Evolutionary conservation across 2,329 filamentous ascomycete genomes (phyloP).

Genomic region (Pleurostoma richardsiae): DNA sequence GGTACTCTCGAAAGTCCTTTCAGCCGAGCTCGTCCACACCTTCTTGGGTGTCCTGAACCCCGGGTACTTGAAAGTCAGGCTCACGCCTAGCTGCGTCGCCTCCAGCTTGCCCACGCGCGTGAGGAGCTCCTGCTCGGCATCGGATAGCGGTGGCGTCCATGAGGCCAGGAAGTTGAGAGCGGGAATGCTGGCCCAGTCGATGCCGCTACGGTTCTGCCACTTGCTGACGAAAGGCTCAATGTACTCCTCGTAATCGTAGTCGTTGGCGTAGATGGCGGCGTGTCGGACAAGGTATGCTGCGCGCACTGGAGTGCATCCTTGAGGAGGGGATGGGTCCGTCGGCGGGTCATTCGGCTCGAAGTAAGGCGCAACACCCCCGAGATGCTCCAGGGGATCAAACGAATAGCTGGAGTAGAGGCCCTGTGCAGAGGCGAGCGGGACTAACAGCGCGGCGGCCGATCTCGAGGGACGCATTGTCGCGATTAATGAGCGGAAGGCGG

Average conservation of each 20-base stretch:
- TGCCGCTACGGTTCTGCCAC: constrained; percentile 47
- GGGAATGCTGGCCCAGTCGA: constrained; percentile 52
- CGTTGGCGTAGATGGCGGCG: constrained; percentile 55
- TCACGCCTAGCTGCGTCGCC: constrained; percentile 52
- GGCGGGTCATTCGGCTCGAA: constrained; percentile 49
- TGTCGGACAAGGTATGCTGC: constrained; percentile 55
- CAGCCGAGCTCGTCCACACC: constrained; percentile 59
- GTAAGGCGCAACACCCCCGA: constrained; percentile 52
- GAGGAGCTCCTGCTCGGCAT: constrained; percentile 51
- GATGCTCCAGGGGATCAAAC: constrained; percentile 50
- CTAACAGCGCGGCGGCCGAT: not conserved
- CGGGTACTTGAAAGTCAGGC: constrained; percentile 54
- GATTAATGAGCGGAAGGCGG: not conserved
- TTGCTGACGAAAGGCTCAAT: constrained; percentile 54
- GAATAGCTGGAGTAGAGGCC: constrained; percentile 37
- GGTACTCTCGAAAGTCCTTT: constrained; percentile 54
- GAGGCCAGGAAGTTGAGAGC: constrained; percentile 48
- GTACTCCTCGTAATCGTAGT: constrained; percentile 53
- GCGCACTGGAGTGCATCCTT: constrained; percentile 43
- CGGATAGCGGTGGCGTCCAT: constrained; percentile 54
- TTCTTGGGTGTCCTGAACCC: constrained; percentile 44
- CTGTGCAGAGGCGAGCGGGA: not conserved
- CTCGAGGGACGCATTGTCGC: not conserved
- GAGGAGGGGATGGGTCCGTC: constrained; percentile 34
- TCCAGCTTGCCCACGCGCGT: constrained; percentile 58